Percentiles rank a stretch among this genome's conserved stretches.
Conservation (phyloP, 768 basidiomycete genomes). For the Tricholoma sp. region DNA sequence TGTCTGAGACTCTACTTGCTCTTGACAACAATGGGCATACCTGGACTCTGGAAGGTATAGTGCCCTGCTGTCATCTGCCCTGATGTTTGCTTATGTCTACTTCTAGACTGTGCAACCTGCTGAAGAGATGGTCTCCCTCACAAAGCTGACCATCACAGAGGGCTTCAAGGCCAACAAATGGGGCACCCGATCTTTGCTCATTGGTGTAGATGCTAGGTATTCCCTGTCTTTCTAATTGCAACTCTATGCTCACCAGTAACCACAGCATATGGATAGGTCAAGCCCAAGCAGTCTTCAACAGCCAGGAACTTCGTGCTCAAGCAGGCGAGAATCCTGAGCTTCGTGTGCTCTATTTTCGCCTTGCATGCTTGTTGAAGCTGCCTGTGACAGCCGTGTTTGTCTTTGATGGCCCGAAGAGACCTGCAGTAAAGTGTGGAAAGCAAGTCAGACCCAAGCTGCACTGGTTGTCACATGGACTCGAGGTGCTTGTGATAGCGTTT, state of each 20-base stretch:
- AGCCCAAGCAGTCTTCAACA: background rate
- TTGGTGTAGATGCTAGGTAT: background rate
- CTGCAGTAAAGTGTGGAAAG: background rate
- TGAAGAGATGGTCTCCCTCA: background rate
- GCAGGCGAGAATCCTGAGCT: too few relatives aligned
- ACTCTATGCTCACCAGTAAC: background rate
- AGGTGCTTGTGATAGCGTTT: background rate
- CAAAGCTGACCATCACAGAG: background rate
- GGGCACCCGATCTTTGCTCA: background rate
- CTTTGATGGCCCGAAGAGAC: background rate
- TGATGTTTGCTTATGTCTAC: background rate
- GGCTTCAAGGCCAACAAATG: background rate
- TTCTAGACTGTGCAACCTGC: too few relatives aligned
- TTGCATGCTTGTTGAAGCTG: too few relatives aligned
- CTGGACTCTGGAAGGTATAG: background rate
- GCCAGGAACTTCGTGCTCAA: too few relatives aligned
- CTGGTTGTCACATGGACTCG: background rate
- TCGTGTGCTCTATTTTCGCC: too few relatives aligned
- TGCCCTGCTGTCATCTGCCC: background rate
- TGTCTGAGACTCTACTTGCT: background rate
- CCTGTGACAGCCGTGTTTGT: background rate
- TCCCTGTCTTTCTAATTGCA: background rate
- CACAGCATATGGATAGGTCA: background rate
- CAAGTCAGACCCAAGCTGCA: background rate
- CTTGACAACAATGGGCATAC: background rate